These are phyloP conservation scores for Irineochytrium annulatum DNA, from an alignment of 192 early-diverging fungal genomes.

Conservation along the genomic window DNA sequence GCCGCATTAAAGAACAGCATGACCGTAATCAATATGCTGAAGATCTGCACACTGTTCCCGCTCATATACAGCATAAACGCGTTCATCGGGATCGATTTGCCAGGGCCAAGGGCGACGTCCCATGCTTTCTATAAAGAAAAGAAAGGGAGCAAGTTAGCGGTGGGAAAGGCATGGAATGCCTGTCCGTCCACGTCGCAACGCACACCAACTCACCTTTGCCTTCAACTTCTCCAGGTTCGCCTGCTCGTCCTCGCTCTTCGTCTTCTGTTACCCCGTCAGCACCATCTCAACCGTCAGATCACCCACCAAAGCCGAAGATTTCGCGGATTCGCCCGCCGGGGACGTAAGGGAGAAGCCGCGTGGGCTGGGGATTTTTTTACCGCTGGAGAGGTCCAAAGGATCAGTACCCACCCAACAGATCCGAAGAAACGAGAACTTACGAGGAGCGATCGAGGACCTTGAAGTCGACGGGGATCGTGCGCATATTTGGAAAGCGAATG, in stretches of 20 bases:
- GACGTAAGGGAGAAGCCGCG: too few species aligned
- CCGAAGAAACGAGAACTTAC: too few species aligned
- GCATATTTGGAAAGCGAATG: too few species aligned
- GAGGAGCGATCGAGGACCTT: too few species aligned
- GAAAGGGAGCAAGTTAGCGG: background rate
- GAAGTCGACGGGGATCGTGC: too few species aligned
- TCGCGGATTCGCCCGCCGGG: too few species aligned
- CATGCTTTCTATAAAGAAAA: conserved; percentile 99
- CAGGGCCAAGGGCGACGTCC: conserved; percentile 86
- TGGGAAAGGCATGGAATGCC: background rate
- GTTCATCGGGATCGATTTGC: conserved; percentile 94
- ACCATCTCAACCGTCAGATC: too few species aligned
- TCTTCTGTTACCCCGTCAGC: background rate
- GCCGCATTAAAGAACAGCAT: conserved; percentile 92
- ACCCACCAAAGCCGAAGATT: too few species aligned
- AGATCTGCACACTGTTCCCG: conserved; percentile 94
- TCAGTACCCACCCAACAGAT: too few species aligned
- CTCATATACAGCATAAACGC: conserved; percentile 99
- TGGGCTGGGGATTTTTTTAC: too few species aligned
- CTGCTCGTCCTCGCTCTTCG: background rate
- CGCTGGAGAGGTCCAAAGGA: too few species aligned
- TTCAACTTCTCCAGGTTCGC: background rate
- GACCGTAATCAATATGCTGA: conserved; percentile 88
- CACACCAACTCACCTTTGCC: background rate
- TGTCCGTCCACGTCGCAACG: background rate